Conservation (phyloP, 73 alveolate genomes). For the Paramecium biaurelia region DNA sequence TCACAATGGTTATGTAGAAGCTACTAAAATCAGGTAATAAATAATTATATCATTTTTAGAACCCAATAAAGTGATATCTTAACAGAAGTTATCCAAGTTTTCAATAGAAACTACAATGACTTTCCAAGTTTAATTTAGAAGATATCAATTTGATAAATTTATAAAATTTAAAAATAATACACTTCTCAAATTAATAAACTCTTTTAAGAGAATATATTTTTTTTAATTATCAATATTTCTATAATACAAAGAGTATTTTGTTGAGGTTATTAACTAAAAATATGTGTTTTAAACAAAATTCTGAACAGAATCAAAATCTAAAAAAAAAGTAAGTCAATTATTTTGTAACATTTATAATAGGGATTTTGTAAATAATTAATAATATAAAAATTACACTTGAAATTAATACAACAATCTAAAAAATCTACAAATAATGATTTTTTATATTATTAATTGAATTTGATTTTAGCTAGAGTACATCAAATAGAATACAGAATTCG, state of each 20-base stretch:
- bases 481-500: too few species aligned
- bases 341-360: too few species aligned
- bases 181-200: constrained; percentile 55
- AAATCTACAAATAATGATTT: too few species aligned
- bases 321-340: too few species aligned
- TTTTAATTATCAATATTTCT: too few species aligned
- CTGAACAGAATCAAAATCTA: too few species aligned
- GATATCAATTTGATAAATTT: not conserved
- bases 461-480: too few species aligned
- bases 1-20: constrained; percentile 42
- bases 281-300: too few species aligned
- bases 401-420: too few species aligned
- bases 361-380: too few species aligned
- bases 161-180: not conserved
- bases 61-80: constrained; percentile 31
- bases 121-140: constrained; percentile 1
- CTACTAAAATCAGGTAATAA: not conserved
- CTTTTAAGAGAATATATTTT: not conserved
- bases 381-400: too few species aligned
- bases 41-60: not conserved
- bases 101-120: constrained; percentile 22
- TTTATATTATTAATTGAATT: too few species aligned
- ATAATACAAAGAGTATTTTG: not conserved
- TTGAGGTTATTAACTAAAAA: not conserved
- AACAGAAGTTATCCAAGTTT: constrained; percentile 38